Evolutionary conservation across 2,329 filamentous ascomycete species (phyloP), one percentile per base, ranked within the genome.

Genomic region (Raffaelea arxii): DNA sequence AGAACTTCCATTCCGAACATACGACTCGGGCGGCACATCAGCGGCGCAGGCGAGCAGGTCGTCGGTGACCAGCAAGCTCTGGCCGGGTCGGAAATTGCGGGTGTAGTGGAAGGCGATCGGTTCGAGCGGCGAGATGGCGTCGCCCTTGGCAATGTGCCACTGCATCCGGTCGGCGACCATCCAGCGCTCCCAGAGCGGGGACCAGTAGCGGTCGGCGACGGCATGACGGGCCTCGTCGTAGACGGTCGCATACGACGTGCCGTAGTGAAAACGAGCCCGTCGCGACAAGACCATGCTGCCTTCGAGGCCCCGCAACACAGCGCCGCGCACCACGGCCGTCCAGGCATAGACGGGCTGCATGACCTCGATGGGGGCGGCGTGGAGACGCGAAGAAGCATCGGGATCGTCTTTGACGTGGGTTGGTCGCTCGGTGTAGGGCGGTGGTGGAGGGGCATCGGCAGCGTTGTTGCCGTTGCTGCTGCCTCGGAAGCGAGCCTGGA

Each of bases 61-160:
- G 62, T 91, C 86, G 44, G 86, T 85, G 6, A 91, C 86, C 4
- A 87, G 65, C 6, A 89, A 74, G 0, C 82, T 85, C 62, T 90
- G 86, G 0, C 83, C 82, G 0, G 84, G 84, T 2, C 84, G 78
- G 66, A 91, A 91, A 63, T 90, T 91, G 51, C 86, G 81, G 3
- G 86, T 90, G 65, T 90, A 91, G 68, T 90, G 85, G 65, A 91
- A 90, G 2, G 83, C 84, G 49, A 90, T 82, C 0, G 86, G 85
- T 1, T 77, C 72, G 1, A 79, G 68, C n/a, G 85, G 81, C 7
- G 83, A 88, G 32, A 90, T 75, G 32, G 84, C 77, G 54, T 87
- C 84, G 48, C 83, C 84, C 74, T 87, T 88, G 51, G 80, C 77
- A 59, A 89, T 86, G 62, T 89, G 84, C 86, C 86, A 90, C 64